Evolutionary conservation across 2,329 filamentous ascomycete species (phyloP), one percentile per base, ranked within the genome.

Genomic region (Claviceps africana): DNA sequence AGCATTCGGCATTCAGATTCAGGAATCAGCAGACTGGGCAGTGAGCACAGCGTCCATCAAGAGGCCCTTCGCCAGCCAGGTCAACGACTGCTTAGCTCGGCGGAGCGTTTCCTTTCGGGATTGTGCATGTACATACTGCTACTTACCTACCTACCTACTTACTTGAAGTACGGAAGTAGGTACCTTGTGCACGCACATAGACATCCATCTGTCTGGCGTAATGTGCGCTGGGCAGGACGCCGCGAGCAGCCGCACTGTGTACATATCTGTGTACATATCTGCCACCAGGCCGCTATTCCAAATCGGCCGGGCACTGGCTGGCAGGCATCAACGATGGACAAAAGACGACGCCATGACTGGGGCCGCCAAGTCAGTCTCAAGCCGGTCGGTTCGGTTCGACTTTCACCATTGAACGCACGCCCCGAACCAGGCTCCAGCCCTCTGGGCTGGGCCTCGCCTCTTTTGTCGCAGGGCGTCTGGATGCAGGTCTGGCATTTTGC

Each of bases 401-500:
- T 25, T 25, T 25, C 25, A 25, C 25, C 25, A 25, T 25, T 5
- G 3, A 25, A 25, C 25, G 25, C 25, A 25, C 25, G 25, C 25
- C 25, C 25, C 25, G 25, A 25, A 5, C 25, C 25, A 25, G 25
- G 25, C 25, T 25, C 25, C 25, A 48, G 8, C 47, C 48, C 48
- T 19, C 28, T 42, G 28, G 48, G 25, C 19, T 50, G 39, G 40
- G 17, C 25, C 42, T 21, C 25, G n/a, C n/a, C n/a, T n/a, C n/a
- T n/a, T 45, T 42, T 37, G 48, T 50, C 37, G 40, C 48, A 50
- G 48, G 28, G 21, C 48, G 19, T 17, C 37, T 45, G 40, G 48
- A 50, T 50, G 48, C 48, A 50, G 48, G 48, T 50, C 40, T 50
- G 48, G 48, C 48, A 44, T 35, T 40, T 44, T 45, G 40, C 40